phyloP scores from a whole-genome alignment of 164 flowering plant species.

The Tetracentron sinense region DNA sequence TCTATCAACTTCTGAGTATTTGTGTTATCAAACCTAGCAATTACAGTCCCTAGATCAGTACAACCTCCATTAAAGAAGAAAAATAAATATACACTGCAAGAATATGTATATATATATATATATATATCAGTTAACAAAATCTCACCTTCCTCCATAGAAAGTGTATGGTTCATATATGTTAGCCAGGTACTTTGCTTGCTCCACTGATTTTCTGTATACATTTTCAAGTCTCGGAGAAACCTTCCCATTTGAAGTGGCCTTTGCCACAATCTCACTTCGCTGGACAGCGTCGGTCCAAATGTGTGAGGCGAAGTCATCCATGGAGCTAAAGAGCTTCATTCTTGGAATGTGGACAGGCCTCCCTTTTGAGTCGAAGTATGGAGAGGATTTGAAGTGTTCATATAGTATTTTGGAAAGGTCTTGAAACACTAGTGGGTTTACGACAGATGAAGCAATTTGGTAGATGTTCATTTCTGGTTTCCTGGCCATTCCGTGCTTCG shows the following conservation, averaged over 20 bases:
- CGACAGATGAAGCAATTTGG: conserved; percentile 86
- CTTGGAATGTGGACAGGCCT: conserved; percentile 51
- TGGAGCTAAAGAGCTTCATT: conserved; percentile 66
- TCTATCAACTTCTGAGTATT: conserved; percentile 57
- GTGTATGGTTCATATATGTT: conserved; percentile 48
- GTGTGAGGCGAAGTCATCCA: conserved; percentile 72
- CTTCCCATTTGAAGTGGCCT: conserved; percentile 28
- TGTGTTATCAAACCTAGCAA: conserved; percentile 57
- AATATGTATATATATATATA: no score
- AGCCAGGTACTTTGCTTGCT: conserved; percentile 77
- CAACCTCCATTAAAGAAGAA: no score
- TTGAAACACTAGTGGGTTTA: conserved; percentile 67
- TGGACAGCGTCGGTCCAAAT: conserved; percentile 50
- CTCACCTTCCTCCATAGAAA: conserved; percentile 56
- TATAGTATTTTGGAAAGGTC: conserved; percentile 47
- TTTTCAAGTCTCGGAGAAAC: conserved; percentile 40
- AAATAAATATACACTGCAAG: no score
- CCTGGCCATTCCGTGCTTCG: conserved; percentile 59
- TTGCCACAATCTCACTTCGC: conserved; percentile 31
- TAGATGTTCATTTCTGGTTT: conserved; percentile 62
- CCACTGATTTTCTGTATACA: conserved; percentile 57
- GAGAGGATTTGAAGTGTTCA: conserved; percentile 59
- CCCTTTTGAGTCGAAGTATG: conserved; percentile 64
- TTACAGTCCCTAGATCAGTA: not conserved
- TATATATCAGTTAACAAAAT: not conserved